These are phyloP conservation scores for Hypholoma sublateritium DNA, from an alignment of 768 basidiomycete genomes.

Conservation along the genomic window DNA sequence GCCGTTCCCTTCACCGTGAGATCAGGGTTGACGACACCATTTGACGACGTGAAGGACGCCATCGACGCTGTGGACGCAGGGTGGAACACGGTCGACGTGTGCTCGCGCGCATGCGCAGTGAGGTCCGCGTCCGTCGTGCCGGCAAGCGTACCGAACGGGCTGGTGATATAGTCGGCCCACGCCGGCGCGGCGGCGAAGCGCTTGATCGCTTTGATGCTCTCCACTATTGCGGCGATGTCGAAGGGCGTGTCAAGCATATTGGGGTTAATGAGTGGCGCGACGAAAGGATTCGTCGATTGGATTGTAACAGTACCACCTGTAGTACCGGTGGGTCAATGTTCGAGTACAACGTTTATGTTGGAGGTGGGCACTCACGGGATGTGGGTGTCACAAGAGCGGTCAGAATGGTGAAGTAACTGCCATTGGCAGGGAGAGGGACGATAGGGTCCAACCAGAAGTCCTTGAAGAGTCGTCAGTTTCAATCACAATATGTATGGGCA, in stretches of 20 bases:
- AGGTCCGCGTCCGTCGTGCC: background rate
- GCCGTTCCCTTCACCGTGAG: conserved; percentile 2
- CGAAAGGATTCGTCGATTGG: conserved; percentile 45
- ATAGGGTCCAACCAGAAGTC: conserved; percentile 12
- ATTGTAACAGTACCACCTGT: conserved; percentile 38
- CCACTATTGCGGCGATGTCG: conserved; percentile 26
- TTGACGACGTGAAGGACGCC: background rate
- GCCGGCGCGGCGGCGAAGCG: conserved; percentile 23
- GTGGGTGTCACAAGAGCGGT: conserved; percentile 29
- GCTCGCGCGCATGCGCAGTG: background rate
- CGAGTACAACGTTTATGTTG: background rate
- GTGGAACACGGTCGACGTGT: conserved; percentile 3
- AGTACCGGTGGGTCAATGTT: background rate
- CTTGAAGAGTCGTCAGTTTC: background rate
- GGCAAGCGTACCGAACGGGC: background rate
- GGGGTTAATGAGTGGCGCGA: conserved; percentile 47
- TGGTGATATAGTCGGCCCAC: background rate
- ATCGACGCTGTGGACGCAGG: background rate
- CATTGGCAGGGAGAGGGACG: conserved; percentile 17
- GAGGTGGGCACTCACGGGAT: conserved; percentile 24
- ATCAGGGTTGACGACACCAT: background rate
- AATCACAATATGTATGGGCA: background rate
- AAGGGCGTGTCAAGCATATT: conserved; percentile 35
- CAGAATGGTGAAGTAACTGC: conserved; percentile 29
- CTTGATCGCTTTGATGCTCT: conserved; percentile 18